phyloP scores from a whole-genome alignment of 2,329 filamentous ascomycete genomes.

The Mollisiaceae sp. region DNA sequence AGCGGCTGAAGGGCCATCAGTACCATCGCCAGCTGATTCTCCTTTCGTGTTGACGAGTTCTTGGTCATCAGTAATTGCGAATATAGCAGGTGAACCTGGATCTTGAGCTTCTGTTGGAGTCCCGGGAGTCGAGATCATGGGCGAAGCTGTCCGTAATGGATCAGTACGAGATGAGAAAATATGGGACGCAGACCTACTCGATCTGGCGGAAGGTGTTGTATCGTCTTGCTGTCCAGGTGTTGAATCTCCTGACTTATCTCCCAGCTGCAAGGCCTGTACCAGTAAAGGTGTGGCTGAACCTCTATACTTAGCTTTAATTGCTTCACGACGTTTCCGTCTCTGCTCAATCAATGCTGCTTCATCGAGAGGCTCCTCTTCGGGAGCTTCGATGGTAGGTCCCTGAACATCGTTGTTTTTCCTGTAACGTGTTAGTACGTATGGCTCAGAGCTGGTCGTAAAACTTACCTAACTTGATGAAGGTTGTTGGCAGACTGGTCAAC shows the following conservation, averaged over 20 bases:
- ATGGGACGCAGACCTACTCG: constrained; percentile 44
- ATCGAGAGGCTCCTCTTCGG: constrained; percentile 68
- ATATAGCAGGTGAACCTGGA: constrained; percentile 47
- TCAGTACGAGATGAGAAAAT: constrained; percentile 24
- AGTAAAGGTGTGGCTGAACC: constrained; percentile 72
- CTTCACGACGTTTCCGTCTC: constrained; percentile 82
- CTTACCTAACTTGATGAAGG: constrained; percentile 48
- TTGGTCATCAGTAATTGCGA: constrained; percentile 69
- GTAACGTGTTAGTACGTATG: constrained; percentile 28
- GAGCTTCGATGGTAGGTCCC: constrained; percentile 47
- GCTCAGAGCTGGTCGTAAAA: neutral
- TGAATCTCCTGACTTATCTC: constrained; percentile 41
- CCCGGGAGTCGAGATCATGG: constrained; percentile 44
- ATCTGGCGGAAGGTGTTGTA: constrained; percentile 35
- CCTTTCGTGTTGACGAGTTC: constrained; percentile 68
- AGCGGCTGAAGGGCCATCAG: constrained; percentile 85
- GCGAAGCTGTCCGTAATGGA: constrained; percentile 32
- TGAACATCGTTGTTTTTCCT: constrained; percentile 37
- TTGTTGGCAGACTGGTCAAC: constrained; percentile 45
- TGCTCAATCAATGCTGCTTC: constrained; percentile 85
- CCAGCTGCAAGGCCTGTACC: constrained; percentile 60
- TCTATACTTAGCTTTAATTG: constrained; percentile 82
- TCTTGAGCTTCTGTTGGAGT: constrained; percentile 39
- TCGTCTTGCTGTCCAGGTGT: constrained; percentile 38
- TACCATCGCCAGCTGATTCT: constrained; percentile 49